These are phyloP conservation scores for Protostelium mycophagum DNA, from an alignment of 78 protist genomes.

Conservation along the genomic window DNA sequence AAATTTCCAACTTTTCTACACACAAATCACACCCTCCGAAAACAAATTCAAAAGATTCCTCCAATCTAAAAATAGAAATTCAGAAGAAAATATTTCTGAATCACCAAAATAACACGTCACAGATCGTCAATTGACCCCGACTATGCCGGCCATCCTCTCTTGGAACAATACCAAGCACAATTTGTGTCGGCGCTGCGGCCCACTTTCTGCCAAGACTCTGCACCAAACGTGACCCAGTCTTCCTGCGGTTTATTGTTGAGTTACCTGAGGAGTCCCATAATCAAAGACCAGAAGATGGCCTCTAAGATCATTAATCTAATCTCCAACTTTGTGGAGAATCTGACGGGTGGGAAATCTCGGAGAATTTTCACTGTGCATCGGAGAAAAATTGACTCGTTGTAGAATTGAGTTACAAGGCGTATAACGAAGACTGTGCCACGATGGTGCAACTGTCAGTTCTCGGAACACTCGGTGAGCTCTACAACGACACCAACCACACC, in stretches of 20 bases:
- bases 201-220: constrained; percentile 36
- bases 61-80: too few species aligned
- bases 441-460: constrained; percentile 50
- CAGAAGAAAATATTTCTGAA: too few species aligned
- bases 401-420: constrained; percentile 21
- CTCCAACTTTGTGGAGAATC: neutral
- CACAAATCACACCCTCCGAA: too few species aligned
- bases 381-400: too few species aligned
- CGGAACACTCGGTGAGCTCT: constrained; percentile 48
- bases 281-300: neutral
- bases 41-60: too few species aligned
- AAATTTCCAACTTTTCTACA: too few species aligned
- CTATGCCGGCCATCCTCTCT: constrained; percentile 54
- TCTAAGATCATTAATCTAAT: neutral
- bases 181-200: constrained; percentile 60
- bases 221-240: neutral
- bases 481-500: constrained; percentile 5
- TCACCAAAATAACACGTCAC: too few species aligned
- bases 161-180: constrained; percentile 61
- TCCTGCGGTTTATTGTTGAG: neutral
- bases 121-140: constrained; percentile 57
- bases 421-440: constrained; percentile 52
- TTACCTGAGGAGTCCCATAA: neutral
- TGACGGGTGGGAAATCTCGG: neutral
- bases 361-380: neutral